Evolutionary conservation across 495 filamentous ascomycete species (phyloP).

Genomic region (Trichoderma asperelloides): DNA sequence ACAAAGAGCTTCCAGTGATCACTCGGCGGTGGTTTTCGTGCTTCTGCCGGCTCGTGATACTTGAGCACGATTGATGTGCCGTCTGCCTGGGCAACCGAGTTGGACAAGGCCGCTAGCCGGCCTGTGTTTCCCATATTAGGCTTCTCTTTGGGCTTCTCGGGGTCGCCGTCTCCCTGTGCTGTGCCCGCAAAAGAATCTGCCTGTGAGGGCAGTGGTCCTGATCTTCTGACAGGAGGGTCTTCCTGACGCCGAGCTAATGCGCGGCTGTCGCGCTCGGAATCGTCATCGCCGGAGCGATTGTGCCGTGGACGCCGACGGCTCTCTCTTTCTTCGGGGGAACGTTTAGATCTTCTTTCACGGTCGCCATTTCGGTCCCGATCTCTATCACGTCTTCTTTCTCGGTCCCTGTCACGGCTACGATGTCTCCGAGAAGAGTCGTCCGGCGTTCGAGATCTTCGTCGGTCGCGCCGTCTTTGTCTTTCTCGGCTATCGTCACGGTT

Average conservation of each 20-base stretch:
- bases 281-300: conserved; percentile 11
- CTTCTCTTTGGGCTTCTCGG: conserved; percentile 65
- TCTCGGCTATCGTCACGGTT: not conserved
- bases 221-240: conserved; percentile 27
- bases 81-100: conserved; percentile 63
- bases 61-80: conserved; percentile 69
- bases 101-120: conserved; percentile 77
- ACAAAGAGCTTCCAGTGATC: conserved; percentile 84
- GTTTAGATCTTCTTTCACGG: conserved; percentile 11
- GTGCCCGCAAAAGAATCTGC: conserved; percentile 54
- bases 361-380: conserved; percentile 5
- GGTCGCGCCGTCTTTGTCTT: not conserved
- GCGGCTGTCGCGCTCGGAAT: conserved; percentile 10
- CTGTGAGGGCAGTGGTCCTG: conserved; percentile 61
- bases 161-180: conserved; percentile 31
- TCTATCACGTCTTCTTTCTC: not conserved
- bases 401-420: conserved; percentile 6
- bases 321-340: not conserved
- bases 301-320: not conserved
- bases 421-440: not conserved
- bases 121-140: conserved; percentile 80
- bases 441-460: conserved; percentile 3
- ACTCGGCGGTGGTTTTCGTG: conserved; percentile 72
- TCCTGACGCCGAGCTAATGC: conserved; percentile 12
- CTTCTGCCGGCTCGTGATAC: conserved; percentile 91